phyloP scores from a whole-genome alignment of 2,329 filamentous ascomycete genomes.

The Davidsoniella neocaledoniae region DNA sequence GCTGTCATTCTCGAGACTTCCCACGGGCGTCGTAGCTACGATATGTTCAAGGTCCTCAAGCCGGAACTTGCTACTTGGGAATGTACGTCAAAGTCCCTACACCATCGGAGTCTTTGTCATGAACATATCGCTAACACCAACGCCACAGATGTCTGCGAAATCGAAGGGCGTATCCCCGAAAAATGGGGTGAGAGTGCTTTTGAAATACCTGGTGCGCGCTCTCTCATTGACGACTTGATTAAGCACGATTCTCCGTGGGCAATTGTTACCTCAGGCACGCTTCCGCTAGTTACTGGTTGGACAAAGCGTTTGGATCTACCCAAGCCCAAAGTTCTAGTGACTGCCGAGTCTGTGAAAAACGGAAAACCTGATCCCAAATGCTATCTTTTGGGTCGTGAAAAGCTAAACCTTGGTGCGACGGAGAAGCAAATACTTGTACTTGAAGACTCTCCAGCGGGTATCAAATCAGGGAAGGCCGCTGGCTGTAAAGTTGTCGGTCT shows the following conservation, averaged over 20 bases:
- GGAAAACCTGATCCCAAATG: slow-evolving; percentile 66
- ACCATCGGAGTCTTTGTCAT: not conserved
- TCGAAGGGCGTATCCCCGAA: slow-evolving; percentile 64
- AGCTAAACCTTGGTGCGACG: slow-evolving; percentile 34
- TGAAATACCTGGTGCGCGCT: slow-evolving; percentile 70
- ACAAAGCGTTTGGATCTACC: slow-evolving; percentile 49
- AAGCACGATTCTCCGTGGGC: slow-evolving; percentile 55
- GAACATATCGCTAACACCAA: not conserved
- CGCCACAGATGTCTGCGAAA: slow-evolving; percentile 51
- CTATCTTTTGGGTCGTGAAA: slow-evolving; percentile 50
- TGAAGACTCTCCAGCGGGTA: slow-evolving; percentile 79
- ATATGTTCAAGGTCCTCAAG: slow-evolving; percentile 62
- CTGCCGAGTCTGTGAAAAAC: slow-evolving; percentile 56
- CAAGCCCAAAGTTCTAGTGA: slow-evolving; percentile 48
- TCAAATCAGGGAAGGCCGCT: slow-evolving; percentile 66
- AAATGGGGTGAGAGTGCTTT: slow-evolving; percentile 61
- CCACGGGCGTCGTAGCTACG: slow-evolving; percentile 79
- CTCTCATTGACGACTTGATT: slow-evolving; percentile 51
- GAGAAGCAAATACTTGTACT: slow-evolving; percentile 51
- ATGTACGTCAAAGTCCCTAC: slow-evolving; percentile 41
- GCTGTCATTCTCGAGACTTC: slow-evolving; percentile 74
- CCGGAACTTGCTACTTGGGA: slow-evolving; percentile 84
- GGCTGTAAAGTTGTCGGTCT: slow-evolving; percentile 75
- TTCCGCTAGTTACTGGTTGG: slow-evolving; percentile 55
- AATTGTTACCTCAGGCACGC: slow-evolving; percentile 64